Percentiles rank a stretch among this genome's conserved stretches.
Evolutionary conservation across 164 flowering plant genomes (phyloP).

Genomic region (Dillenia turbinata): DNA sequence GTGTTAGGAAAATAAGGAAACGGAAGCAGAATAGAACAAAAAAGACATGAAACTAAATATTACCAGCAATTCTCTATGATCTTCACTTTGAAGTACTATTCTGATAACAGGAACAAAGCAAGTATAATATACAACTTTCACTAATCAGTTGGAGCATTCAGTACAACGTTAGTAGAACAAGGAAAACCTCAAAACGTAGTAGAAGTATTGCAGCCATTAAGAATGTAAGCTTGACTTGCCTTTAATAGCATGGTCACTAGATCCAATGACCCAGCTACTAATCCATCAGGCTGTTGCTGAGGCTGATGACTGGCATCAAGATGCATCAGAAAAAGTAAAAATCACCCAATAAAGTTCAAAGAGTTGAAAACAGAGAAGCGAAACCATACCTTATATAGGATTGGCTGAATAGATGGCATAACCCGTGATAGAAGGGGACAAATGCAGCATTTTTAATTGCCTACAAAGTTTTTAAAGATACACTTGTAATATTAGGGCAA

Average conservation of each 20-base stretch:
- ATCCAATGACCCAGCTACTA: conserved; percentile 93
- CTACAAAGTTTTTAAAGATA: conserved; percentile 24
- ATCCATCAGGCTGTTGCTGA: conserved; percentile 77
- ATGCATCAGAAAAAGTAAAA: conserved; percentile 13
- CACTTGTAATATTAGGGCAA: too few species aligned
- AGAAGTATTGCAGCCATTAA: conserved; percentile 9
- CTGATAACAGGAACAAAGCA: conserved; percentile 67
- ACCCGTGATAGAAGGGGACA: conserved; percentile 68
- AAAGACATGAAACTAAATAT: too few species aligned
- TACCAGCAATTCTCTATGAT: conserved; percentile 44
- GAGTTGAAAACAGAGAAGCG: not conserved
- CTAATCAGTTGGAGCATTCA: conserved; percentile 80
- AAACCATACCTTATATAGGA: conserved; percentile 60
- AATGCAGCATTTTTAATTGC: conserved; percentile 71
- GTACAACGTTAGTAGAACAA: conserved; percentile 3
- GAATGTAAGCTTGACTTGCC: not conserved
- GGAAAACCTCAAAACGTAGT: too few species aligned
- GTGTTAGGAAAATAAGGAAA: too few species aligned
- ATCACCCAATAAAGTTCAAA: not conserved
- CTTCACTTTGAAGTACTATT: conserved; percentile 72
- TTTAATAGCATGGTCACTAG: conserved; percentile 62
- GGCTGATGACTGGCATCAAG: conserved; percentile 48
- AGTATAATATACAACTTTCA: conserved; percentile 63
- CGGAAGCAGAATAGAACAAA: too few species aligned
- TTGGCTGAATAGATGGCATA: conserved; percentile 69